Evolutionary conservation across 1,139 yeast genomes (phyloP).

Genomic region (Debaryomyces sp.): DNA sequence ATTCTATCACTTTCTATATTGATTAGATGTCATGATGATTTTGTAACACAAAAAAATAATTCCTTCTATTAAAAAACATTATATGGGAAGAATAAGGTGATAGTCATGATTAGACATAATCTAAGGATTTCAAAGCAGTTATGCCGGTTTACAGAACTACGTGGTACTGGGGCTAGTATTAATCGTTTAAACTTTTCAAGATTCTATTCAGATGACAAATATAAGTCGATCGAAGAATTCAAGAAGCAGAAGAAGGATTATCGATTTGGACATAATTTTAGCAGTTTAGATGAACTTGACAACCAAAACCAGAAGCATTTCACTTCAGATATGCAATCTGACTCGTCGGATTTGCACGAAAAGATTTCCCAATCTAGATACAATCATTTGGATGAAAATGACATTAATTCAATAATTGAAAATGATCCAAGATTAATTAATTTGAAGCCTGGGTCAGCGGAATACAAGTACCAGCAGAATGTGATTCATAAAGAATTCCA

Average conservation of each 20-base stretch:
- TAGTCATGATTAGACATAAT: slow-evolving; percentile 1
- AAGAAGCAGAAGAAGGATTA: slow-evolving; percentile 41
- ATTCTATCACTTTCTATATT: neutral
- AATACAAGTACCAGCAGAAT: slow-evolving; percentile 38
- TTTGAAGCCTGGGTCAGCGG: slow-evolving; percentile 38
- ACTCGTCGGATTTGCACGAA: slow-evolving; percentile 6
- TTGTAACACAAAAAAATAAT: slow-evolving; percentile 5
- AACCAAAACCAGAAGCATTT: slow-evolving; percentile 10
- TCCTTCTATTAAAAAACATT: neutral
- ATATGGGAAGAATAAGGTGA: neutral
- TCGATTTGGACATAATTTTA: slow-evolving; percentile 35
- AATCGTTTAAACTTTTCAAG: slow-evolving; percentile 5
- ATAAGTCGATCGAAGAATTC: slow-evolving; percentile 38
- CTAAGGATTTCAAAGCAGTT: neutral
- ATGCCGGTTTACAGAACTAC: neutral
- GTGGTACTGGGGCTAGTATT: neutral
- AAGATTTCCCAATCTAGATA: slow-evolving; percentile 6
- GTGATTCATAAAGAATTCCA: slow-evolving; percentile 32
- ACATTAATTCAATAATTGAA: slow-evolving; percentile 29
- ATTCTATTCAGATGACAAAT: slow-evolving; percentile 17
- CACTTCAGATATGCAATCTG: slow-evolving; percentile 10
- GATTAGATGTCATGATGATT: neutral
- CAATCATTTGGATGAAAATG: slow-evolving; percentile 16
- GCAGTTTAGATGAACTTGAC: slow-evolving; percentile 28
- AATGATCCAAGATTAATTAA: slow-evolving; percentile 37